Base-by-base conservation (phyloP, 2,329 filamentous ascomycete species). In the Cladosporium colombiae region DNA sequence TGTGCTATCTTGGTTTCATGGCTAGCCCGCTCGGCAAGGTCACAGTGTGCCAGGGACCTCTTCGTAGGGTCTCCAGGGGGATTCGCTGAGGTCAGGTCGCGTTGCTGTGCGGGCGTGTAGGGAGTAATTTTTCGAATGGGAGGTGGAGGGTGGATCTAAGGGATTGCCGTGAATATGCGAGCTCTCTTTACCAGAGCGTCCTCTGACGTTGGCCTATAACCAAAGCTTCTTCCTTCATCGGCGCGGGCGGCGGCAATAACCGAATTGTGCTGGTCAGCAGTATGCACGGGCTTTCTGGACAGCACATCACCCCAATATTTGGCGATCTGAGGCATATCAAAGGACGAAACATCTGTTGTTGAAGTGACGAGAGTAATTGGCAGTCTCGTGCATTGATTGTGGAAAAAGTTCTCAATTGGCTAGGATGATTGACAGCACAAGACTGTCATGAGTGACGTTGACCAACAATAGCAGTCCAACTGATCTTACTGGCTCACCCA, bases 1-100 rank as follows among this genome's bases (percentile, higher is more conserved):
- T 52, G 64, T 66, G 69, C 67, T 72, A 71, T 65, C 66, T 71
- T 64, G 69, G 67, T 69, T 68, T 69, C 70, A 71, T 71, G 66
- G 64, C 60, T 62, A 62, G 59, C 46, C 60, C 60, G 23, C 59
- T 27, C 46, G 60, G 60, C 60, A 33, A 6, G 49, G 21, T 33
- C 44, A 29, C 23, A 50, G 23, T 27, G 29, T 62, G 52, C 52
- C 60, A 62, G 49, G 60, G 60, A 62, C 60, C 60, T 62, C 49
- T 35, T 7, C 10, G 14, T 23, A 55, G 49, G 60, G 60, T 52
- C 60, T 62, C 60, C 60, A 62, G 60, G 31, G 31, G 55, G 33
- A 14, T 40, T 55, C 18, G 55, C 33, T 57, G 33, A 57, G 55
- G 33, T 57, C 31, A 23, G 23, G 33, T 37, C 18, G 33, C 33